phyloP scores from a whole-genome alignment of 1,284 basidiomycete species.

The Tetrapyrgos nigripes region DNA sequence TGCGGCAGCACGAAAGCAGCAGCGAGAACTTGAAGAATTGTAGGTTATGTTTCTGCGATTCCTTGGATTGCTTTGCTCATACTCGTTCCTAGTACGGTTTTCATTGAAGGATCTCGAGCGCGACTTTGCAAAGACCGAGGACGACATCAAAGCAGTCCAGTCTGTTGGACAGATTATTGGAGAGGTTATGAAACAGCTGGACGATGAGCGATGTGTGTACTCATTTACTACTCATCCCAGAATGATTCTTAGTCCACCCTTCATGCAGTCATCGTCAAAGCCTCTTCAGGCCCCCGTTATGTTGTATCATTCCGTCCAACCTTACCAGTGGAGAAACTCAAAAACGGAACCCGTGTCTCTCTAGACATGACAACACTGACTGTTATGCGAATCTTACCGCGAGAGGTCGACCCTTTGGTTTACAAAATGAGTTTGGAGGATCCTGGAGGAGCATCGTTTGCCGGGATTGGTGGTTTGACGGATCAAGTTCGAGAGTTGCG shows the following conservation, averaged over 20 bases:
- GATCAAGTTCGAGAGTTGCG: constrained; percentile 97
- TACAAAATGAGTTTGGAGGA: constrained; percentile 99
- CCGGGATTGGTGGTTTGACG: constrained; percentile 94
- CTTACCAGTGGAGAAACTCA: constrained; percentile 92
- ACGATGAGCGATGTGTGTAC: constrained; percentile 93
- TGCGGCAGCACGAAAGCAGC: constrained; percentile 84
- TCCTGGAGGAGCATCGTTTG: constrained; percentile 94
- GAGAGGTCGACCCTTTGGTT: constrained; percentile 97
- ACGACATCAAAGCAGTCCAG: constrained; percentile 99
- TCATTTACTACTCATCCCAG: background rate
- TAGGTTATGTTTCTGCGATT: constrained; percentile 46
- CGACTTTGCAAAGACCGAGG: constrained; percentile 95
- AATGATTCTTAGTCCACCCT: constrained; percentile 8
- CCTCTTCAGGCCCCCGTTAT: constrained; percentile 97
- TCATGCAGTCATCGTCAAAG: constrained; percentile 93
- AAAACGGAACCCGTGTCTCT: constrained; percentile 94
- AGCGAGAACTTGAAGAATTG: constrained; percentile 88
- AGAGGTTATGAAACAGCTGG: constrained; percentile 98
- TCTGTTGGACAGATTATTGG: constrained; percentile 99
- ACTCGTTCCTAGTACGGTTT: constrained; percentile 65
- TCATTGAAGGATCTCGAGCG: constrained; percentile 89
- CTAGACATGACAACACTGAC: constrained; percentile 99
- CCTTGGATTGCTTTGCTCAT: background rate
- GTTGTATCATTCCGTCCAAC: constrained; percentile 98
- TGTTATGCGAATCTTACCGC: constrained; percentile 97